phyloP scores from a whole-genome alignment of 768 basidiomycete species.

The Mycena chlorophos region DNA sequence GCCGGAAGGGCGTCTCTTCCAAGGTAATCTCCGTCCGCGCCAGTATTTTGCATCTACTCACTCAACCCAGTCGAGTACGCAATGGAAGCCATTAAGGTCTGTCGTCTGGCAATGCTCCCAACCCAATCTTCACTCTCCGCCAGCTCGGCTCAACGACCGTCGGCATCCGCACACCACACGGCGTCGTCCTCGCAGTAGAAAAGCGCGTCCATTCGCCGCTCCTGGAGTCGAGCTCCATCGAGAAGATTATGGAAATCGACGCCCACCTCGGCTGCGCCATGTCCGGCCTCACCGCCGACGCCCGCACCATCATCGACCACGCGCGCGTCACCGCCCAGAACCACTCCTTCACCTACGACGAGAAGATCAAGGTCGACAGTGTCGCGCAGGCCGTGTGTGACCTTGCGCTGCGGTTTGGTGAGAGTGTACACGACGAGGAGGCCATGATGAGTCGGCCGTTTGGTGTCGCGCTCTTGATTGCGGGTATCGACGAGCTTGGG shows the following conservation, averaged over 20 bases:
- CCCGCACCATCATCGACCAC: conserved; percentile 99
- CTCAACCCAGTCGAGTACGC: conserved; percentile 87
- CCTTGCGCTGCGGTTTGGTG: conserved; percentile 93
- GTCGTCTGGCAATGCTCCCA: conserved; percentile 3
- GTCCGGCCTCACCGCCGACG: conserved; percentile 96
- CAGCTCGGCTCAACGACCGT: conserved; percentile 98
- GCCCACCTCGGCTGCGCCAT: conserved; percentile 95
- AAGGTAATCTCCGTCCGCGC: conserved; percentile 58
- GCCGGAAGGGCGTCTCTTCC: conserved; percentile 96
- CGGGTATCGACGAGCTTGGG: conserved; percentile 94
- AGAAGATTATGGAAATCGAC: conserved; percentile 99
- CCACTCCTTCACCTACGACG: conserved; percentile 96
- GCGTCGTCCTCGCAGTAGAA: conserved; percentile 93
- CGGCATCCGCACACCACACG: conserved; percentile 87
- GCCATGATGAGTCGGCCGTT: conserved; percentile 99
- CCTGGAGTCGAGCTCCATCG: conserved; percentile 92
- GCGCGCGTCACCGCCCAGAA: conserved; percentile 95
- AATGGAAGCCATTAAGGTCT: conserved; percentile 97
- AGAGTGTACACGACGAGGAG: conserved; percentile 98
- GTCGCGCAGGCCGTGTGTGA: conserved; percentile 98
- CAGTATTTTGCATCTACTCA: conserved; percentile 20
- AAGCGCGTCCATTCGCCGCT: conserved; percentile 98
- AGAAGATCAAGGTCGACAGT: conserved; percentile 95
- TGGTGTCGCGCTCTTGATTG: conserved; percentile 95
- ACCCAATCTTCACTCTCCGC: conserved; percentile 5